Evolutionary conservation across 192 early-diverging fungal species (phyloP), one percentile per base, ranked within the genome.

Genomic region (Backusella tarrabulga): DNA sequence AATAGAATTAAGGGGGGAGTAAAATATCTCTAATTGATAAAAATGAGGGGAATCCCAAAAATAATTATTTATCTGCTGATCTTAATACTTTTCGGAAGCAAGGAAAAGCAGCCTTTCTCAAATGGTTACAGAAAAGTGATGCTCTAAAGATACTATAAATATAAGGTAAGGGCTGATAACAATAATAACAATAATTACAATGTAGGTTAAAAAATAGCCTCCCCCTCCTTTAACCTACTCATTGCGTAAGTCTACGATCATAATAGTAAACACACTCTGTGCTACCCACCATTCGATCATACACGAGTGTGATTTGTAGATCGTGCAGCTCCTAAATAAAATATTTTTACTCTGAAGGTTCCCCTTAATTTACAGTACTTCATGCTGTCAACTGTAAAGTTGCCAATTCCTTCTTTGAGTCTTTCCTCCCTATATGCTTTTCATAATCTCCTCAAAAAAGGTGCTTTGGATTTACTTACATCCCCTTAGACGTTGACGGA

Each of bases 281-380:
- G 56, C 56, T 29, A 63, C 56, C 23, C n/a, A 63, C 23, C 26
- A 29, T 63, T 63, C 56, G 23, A 63, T 63, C 26, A 29, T 63
- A 26, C 56, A 63, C 56, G 56, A 63, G 56, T 63, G 56, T 26
- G 56, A 63, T 63, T 63, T 63, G 56, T 63, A 63, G 56, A 63
- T 63, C 56, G 56, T 63, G 56, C 56, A 60, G 56, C 56, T 63
- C 56, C 56, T 63, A 63, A 63, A 63, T 63, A 63, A 63, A 63
- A 63, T 63, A 63, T 63, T 63, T 63, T 63, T 63, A 63, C 29
- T 63, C 26, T 63, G 21, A 63, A 63, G 56, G 5, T 26, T 23
- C 56, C 56, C 56, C 56, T 63, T 63, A 63, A 63, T 63, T 63
- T 63, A 63, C 56, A 63, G 56, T 29, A 63, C 56, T 63, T 50